Evolutionary conservation across 2,329 filamentous ascomycete species (phyloP), one percentile per base, ranked within the genome.

Genomic region (Aureobasidium sp.): DNA sequence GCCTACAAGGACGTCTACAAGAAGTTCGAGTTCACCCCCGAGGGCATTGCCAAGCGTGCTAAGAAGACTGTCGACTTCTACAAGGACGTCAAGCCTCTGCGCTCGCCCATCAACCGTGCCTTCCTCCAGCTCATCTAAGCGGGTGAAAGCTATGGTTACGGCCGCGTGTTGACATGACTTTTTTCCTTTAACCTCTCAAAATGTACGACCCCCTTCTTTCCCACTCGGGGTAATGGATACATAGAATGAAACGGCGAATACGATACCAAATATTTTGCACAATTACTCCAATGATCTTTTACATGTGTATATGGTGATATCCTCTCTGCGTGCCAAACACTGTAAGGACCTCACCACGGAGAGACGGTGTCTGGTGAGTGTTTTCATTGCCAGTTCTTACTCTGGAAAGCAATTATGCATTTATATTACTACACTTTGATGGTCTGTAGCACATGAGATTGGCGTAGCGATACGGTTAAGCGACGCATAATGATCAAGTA

Each of bases 1-100:
- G 88, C 93, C 68, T 97, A 97, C 84, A 93, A 93, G 87, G 88
- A 97, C 72, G 91, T 99, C 65, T 99, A 99, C 85, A 88, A 90
- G 83, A 97, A 97, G 85, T 99, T 99, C 80, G 94, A 97, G 79
- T 97, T 99, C 83, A 99, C 93, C 54, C 90, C 94, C 60, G 93
- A 96, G 79, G 94, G 94, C 68, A 89, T 99, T 75, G 82, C 90
- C 80, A 97, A 97, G 89, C 91, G 94, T 71, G 94, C 93, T 64
- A 77, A 91, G 66, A 88, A 89, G 69, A 99, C 94, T 67, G 81
- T 97, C 72, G 86, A 97, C 75, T 99, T 97, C 86, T 99, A 91
- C 88, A 97, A 97, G 89, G 89, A 88, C 68, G 85, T 89, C 75
- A 92, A 93, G 80, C 83, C 79, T 53, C 75, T 97, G 73, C 91